Evolutionary conservation across 305 asterid species (phyloP).

Genomic region (Coffea humblotiana): DNA sequence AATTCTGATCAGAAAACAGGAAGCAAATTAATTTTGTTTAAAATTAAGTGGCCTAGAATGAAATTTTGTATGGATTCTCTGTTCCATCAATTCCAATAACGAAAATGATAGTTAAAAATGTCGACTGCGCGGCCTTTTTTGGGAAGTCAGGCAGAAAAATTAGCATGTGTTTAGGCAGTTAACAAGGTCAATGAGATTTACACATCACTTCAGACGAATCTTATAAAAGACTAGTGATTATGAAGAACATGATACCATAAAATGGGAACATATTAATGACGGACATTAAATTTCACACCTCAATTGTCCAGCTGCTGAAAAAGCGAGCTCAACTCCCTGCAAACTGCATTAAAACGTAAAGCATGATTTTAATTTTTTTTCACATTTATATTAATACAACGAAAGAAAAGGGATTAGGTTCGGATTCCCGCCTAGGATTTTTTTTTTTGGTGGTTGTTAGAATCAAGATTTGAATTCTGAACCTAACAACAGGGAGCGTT

Average conservation of each 20-base stretch:
- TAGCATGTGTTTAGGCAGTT: not conserved
- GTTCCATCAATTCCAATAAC: slow-evolving; percentile 1
- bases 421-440: no score
- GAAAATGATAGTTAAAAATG: not conserved
- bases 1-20: not conserved
- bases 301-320: not conserved
- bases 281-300: not conserved
- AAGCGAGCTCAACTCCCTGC: not conserved
- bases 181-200: not conserved
- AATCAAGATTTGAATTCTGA: no score
- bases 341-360: not conserved
- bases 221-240: no score
- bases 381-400: not conserved
- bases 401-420: no score
- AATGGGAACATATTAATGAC: not conserved
- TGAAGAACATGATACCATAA: not conserved
- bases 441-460: no score
- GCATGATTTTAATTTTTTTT: not conserved
- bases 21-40: not conserved
- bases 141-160: not conserved
- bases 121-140: not conserved
- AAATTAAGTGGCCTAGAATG: not conserved
- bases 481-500: no score
- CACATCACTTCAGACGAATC: no score
- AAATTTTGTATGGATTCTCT: not conserved